Evolutionary conservation across 352 stramenopile genomes (phyloP), one percentile per base, ranked within the genome.

Genomic region (Thalassiosira exigua): DNA sequence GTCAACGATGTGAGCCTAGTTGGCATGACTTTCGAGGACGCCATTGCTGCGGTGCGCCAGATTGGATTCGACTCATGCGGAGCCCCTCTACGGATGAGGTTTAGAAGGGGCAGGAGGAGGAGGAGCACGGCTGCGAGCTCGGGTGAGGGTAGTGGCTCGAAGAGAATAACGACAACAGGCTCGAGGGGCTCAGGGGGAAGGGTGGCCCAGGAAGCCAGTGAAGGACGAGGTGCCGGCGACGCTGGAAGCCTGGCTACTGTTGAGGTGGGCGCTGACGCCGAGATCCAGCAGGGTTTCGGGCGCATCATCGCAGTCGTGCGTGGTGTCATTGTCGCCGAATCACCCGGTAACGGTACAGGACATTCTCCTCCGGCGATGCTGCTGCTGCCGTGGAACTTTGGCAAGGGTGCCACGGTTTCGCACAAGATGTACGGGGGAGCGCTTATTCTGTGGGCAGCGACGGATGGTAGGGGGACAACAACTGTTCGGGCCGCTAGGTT

Each of bases 1-100:
- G 87, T 92, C 4, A 94, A 94, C 58, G 87, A 82, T 24, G 69
- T 91, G 17, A 72, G n/a, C 44, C 33, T 94, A 3, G 87, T 92
- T 59, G 82, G 85, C 1, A 75, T 84, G 27, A 68, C 58, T 1
- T 94, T 94, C 67, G 89, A 94, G 53, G 79, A 94, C 46, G 88
- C 91, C 19, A 94, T 94, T 72, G 73, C 67, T 4, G 88, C 70
- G n/a, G 85, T 94, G 17, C 68, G 89, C 33, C 76, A 91, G 54
- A 83, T 92, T 60, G 88, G 88, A 32, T 85, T 83, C 33, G 68
- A 85, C 44, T 75, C 74, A 2, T 75, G 73, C 22, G 85, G 83
- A 22, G 59, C 75, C 26, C 72, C 85, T 30, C 53, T 94, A 0
- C 41, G 50, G 29, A 82, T 94, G 68, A 59, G 68, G 26, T 94